Percentiles rank a stretch among this genome's conserved stretches.
These are phyloP conservation scores for Ophiostoma triangulosporum DNA, from an alignment of 2,329 filamentous ascomycete genomes.

Conservation along the genomic window DNA sequence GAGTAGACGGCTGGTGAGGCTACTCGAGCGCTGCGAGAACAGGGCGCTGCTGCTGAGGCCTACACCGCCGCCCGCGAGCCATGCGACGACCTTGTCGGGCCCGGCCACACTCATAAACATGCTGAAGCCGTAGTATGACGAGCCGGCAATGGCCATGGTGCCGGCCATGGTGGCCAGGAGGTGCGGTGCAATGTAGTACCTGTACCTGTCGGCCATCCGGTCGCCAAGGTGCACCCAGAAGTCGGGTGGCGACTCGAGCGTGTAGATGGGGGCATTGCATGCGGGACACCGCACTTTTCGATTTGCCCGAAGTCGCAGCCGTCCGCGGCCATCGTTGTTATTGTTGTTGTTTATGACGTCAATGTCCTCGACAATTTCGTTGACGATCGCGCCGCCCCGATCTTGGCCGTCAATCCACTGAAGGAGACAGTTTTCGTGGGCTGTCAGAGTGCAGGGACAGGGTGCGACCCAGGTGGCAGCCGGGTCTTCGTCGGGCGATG, in stretches of 20 bases:
- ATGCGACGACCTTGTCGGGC: slow-evolving; percentile 28
- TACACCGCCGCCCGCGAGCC: slow-evolving; percentile 19
- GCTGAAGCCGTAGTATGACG: slow-evolving; percentile 38
- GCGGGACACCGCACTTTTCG: slow-evolving; percentile 66
- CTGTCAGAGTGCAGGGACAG: slow-evolving; percentile 79
- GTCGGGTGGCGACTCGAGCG: slow-evolving; percentile 58
- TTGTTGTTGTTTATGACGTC: neutral
- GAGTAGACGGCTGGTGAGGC: neutral
- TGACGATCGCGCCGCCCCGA: slow-evolving; percentile 18
- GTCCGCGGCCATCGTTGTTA: neutral
- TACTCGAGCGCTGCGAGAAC: neutral
- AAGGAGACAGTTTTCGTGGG: slow-evolving; percentile 79
- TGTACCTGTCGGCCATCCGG: slow-evolving; percentile 38
- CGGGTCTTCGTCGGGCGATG: slow-evolving; percentile 38
- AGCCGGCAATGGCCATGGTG: slow-evolving; percentile 36
- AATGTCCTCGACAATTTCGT: neutral
- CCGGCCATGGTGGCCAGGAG: slow-evolving; percentile 50
- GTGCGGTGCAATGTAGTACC: slow-evolving; percentile 40
- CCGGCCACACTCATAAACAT: slow-evolving; percentile 41
- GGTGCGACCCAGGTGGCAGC: slow-evolving; percentile 62
- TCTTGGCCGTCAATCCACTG: slow-evolving; percentile 75
- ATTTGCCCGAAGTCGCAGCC: neutral
- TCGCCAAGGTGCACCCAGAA: slow-evolving; percentile 55
- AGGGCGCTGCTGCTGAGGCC: neutral
- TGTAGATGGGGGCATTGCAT: slow-evolving; percentile 68